phyloP scores from a whole-genome alignment of 108 stramenopile species.

The Phaeodactylum tricornutum region DNA sequence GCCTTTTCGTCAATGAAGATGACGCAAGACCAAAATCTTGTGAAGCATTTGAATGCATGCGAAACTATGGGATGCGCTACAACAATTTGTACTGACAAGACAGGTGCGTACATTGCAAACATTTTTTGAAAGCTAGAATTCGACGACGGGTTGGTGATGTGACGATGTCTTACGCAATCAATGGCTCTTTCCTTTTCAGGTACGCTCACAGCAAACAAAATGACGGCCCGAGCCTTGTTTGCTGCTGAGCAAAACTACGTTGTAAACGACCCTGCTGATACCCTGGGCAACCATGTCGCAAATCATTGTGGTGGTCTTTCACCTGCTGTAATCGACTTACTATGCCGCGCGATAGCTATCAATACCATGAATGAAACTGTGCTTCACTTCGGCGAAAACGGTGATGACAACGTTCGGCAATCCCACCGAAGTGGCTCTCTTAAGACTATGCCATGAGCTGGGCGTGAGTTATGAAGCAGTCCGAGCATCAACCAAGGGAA shows the following conservation, averaged over 20 bases:
- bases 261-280: conserved; percentile 36
- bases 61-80: conserved; percentile 99
- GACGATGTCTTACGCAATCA: not conserved
- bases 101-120: conserved; percentile 25
- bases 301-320: conserved; percentile 19
- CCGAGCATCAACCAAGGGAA: conserved; percentile 53
- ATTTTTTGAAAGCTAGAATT: not conserved
- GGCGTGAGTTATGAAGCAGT: conserved; percentile 51
- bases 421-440: conserved; percentile 91
- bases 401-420: conserved; percentile 63
- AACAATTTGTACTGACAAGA: conserved; percentile 97
- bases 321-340: conserved; percentile 16
- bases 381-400: conserved; percentile 24
- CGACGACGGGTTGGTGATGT: not conserved
- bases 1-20: conserved; percentile 91
- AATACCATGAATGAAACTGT: conserved; percentile 82
- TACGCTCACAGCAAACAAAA: conserved; percentile 92
- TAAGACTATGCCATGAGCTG: conserved; percentile 49
- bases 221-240: conserved; percentile 76
- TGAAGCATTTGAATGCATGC: conserved; percentile 93
- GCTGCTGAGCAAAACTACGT: conserved; percentile 30
- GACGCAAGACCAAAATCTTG: conserved; percentile 91
- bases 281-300: conserved; percentile 39
- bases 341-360: conserved; percentile 45
- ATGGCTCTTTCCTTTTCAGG: conserved; percentile 26